Conservation (phyloP, 495 filamentous ascomycete species). For the Penicillium antarcticum region DNA sequence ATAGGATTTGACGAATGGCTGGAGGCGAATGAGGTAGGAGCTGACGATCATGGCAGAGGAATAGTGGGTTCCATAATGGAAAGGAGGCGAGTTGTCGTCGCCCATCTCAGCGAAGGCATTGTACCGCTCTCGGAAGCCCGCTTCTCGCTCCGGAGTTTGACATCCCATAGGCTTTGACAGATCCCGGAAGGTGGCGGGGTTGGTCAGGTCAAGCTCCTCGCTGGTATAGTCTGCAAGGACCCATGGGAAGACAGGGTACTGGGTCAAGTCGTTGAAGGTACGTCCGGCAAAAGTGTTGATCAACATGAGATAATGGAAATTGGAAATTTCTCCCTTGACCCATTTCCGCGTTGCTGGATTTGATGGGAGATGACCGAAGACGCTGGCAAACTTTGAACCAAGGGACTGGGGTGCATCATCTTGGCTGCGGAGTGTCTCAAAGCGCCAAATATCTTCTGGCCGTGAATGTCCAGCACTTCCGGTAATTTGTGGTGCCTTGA, state of each 20-base stretch:
- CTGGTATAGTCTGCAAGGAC: constrained; percentile 94
- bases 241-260: constrained; percentile 98
- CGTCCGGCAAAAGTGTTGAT: constrained; percentile 95
- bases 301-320: constrained; percentile 98
- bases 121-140: constrained; percentile 78
- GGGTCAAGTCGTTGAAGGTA: constrained; percentile 97
- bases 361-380: constrained; percentile 70
- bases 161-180: constrained; percentile 95
- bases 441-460: constrained; percentile 76
- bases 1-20: constrained; percentile 95
- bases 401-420: constrained; percentile 81
- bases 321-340: constrained; percentile 92
- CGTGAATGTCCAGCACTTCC: constrained; percentile 49
- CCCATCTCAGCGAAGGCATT: constrained; percentile 88
- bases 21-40: constrained; percentile 90
- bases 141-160: constrained; percentile 71
- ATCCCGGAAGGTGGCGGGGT: constrained; percentile 84
- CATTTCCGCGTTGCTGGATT: constrained; percentile 88
- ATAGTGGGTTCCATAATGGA: constrained; percentile 98
- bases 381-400: constrained; percentile 89
- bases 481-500: constrained; percentile 73
- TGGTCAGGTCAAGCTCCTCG: constrained; percentile 83
- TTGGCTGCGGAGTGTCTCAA: constrained; percentile 77
- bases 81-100: constrained; percentile 71
- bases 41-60: constrained; percentile 99